phyloP scores from a whole-genome alignment of 768 basidiomycete genomes.

The Boletus barrowsii region DNA sequence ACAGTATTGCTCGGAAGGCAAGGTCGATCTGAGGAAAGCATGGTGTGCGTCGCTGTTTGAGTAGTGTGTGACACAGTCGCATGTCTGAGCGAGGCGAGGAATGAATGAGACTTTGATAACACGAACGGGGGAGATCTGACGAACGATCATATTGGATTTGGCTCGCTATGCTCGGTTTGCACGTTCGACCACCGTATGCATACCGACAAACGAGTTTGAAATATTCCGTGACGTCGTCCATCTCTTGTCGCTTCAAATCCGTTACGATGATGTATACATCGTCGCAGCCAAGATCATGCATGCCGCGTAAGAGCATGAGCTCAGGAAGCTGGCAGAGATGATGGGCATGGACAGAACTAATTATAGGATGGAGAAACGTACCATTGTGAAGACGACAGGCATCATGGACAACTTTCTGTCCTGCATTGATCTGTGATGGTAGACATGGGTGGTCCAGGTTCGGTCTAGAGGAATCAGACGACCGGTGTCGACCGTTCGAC shows the following conservation, averaged over 20 bases:
- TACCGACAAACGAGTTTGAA: slow-evolving; percentile 71
- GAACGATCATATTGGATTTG: slow-evolving; percentile 70
- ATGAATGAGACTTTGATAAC: slow-evolving; percentile 2
- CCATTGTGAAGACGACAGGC: slow-evolving; percentile 81
- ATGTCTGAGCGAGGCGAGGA: slow-evolving; percentile 42
- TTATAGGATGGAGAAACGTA: slow-evolving; percentile 28
- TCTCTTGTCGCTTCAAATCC: slow-evolving; percentile 73
- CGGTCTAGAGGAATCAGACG: slow-evolving; percentile 77
- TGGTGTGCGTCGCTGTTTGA: slow-evolving; percentile 67
- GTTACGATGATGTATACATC: slow-evolving; percentile 78
- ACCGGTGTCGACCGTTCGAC: slow-evolving; percentile 74
- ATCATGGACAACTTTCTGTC: slow-evolving; percentile 73
- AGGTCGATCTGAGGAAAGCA: slow-evolving; percentile 84
- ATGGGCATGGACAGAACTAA: neutral
- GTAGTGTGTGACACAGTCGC: slow-evolving; percentile 63
- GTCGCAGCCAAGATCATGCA: slow-evolving; percentile 79
- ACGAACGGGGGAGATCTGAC: slow-evolving; percentile 25
- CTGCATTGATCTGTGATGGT: slow-evolving; percentile 72
- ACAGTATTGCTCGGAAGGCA: slow-evolving; percentile 68
- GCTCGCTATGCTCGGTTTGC: slow-evolving; percentile 63
- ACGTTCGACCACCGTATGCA: slow-evolving; percentile 56
- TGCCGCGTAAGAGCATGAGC: slow-evolving; percentile 74
- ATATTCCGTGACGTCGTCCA: slow-evolving; percentile 78
- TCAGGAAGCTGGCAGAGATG: slow-evolving; percentile 57
- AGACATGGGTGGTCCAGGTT: slow-evolving; percentile 80